phyloP scores from a whole-genome alignment of 176 grass and related monocot genomes.

The Leersia perrieri region DNA sequence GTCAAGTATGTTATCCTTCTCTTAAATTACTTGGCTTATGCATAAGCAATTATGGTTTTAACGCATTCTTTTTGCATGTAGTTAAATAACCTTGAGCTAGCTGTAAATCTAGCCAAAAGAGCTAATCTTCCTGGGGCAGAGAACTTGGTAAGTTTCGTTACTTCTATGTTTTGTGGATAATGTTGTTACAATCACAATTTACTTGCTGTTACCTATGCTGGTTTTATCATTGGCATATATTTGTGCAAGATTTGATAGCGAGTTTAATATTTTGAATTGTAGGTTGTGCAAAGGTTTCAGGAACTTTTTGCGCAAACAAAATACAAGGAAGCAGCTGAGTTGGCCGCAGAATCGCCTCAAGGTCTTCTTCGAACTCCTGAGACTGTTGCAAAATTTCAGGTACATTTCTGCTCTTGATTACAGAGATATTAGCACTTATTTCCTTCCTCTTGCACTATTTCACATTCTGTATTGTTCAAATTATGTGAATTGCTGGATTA shows the following conservation, averaged over 20 bases:
- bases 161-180: neutral
- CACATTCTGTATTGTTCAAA: neutral
- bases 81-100: slow-evolving; percentile 97
- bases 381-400: slow-evolving; percentile 96
- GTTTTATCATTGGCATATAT: neutral
- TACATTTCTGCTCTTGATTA: slow-evolving; percentile 25
- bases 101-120: slow-evolving; percentile 99
- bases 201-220: neutral
- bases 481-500: neutral
- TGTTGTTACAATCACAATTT: slow-evolving; percentile 4
- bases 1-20: slow-evolving; percentile 60
- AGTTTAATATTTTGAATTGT: slow-evolving; percentile 34
- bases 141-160: slow-evolving; percentile 63
- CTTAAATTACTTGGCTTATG: slow-evolving; percentile 16
- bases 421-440: slow-evolving; percentile 13
- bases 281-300: slow-evolving; percentile 98
- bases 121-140: slow-evolving; percentile 98
- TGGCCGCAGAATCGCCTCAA: slow-evolving; percentile 94
- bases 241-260: neutral
- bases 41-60: neutral
- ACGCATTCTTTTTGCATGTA: slow-evolving; percentile 31
- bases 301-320: slow-evolving; percentile 92
- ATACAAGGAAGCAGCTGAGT: slow-evolving; percentile 98
- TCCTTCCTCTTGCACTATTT: neutral
- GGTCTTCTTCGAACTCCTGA: slow-evolving; percentile 87